phyloP scores from a whole-genome alignment of 768 basidiomycete genomes.

The Nidularia sp. region DNA sequence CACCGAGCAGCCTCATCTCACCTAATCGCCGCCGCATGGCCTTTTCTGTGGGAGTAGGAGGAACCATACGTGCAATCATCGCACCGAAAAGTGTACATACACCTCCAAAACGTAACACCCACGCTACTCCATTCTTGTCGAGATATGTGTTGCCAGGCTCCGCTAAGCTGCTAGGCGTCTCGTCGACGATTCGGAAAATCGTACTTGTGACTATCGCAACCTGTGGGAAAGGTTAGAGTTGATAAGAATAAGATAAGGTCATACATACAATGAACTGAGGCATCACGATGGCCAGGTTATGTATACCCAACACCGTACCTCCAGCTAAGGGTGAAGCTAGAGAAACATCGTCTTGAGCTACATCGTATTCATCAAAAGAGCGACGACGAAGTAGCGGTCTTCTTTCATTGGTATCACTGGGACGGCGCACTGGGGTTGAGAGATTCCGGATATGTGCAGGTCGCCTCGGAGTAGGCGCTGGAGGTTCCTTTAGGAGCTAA shows the following conservation, averaged over 20 bases:
- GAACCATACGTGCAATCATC: conserved; percentile 71
- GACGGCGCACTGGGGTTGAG: conserved; percentile 43
- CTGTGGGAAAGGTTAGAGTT: conserved; percentile 31
- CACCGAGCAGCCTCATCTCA: conserved; percentile 72
- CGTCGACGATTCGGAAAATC: conserved; percentile 83
- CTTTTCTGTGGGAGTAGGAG: conserved; percentile 88
- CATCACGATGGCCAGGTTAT: conserved; percentile 92
- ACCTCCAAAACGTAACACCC: conserved; percentile 92
- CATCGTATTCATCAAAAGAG: conserved; percentile 48
- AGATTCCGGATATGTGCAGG: conserved; percentile 50
- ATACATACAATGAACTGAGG: conserved; percentile 86
- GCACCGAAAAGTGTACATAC: conserved; percentile 84
- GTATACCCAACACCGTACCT: conserved; percentile 91
- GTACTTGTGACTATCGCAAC: conserved; percentile 81
- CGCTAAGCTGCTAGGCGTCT: conserved; percentile 33
- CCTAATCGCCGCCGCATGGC: conserved; percentile 81
- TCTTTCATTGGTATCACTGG: conserved; percentile 33
- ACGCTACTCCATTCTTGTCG: conserved; percentile 88
- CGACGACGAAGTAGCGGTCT: conserved; percentile 60
- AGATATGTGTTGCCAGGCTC: conserved; percentile 52
- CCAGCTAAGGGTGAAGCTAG: conserved; percentile 61
- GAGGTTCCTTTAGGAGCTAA: conserved; percentile 74
- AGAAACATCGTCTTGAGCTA: conserved; percentile 25
- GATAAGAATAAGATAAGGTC: background rate
- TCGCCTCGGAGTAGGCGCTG: conserved; percentile 31